Conservation (phyloP, 2,329 filamentous ascomycete genomes). For the Phialophora verrucosa region DNA sequence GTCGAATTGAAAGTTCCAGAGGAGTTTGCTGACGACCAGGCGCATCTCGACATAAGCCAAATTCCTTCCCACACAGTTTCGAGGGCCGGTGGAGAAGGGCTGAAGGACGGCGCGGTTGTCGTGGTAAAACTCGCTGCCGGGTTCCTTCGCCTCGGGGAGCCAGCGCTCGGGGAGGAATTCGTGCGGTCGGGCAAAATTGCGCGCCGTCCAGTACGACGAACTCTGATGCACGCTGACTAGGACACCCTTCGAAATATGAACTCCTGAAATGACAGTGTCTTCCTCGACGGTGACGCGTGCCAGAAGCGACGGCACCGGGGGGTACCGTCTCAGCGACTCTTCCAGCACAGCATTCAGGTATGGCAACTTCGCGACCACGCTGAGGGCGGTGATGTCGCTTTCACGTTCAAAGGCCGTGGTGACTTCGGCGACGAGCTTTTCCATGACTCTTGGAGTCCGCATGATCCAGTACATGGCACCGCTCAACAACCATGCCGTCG, state of each 20-base stretch:
- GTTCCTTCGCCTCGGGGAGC: conserved; percentile 38
- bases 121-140: conserved; percentile 42
- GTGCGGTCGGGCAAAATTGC: conserved; percentile 37
- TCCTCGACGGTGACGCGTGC: conserved; percentile 34
- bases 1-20: conserved; percentile 58
- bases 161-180: conserved; percentile 52
- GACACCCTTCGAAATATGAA: conserved; percentile 45
- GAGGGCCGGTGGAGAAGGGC: conserved; percentile 55
- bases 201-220: conserved; percentile 25
- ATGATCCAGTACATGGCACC: conserved; percentile 53
- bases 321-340: conserved; percentile 53
- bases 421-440: conserved; percentile 49
- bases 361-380: conserved; percentile 40
- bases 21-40: conserved; percentile 54
- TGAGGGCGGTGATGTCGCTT: conserved; percentile 48
- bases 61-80: conserved; percentile 41
- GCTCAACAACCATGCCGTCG: conserved; percentile 53
- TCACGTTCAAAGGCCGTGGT: conserved; percentile 46
- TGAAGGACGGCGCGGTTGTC: conserved; percentile 50
- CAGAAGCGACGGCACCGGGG: conserved; percentile 39
- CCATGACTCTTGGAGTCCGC: conserved; percentile 42
- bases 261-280: background rate
- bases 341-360: conserved; percentile 53
- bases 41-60: conserved; percentile 60
- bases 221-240: conserved; percentile 52